Conservation (phyloP, 1,139 yeast genomes). For the Geotrichum cucujoidarum region DNA sequence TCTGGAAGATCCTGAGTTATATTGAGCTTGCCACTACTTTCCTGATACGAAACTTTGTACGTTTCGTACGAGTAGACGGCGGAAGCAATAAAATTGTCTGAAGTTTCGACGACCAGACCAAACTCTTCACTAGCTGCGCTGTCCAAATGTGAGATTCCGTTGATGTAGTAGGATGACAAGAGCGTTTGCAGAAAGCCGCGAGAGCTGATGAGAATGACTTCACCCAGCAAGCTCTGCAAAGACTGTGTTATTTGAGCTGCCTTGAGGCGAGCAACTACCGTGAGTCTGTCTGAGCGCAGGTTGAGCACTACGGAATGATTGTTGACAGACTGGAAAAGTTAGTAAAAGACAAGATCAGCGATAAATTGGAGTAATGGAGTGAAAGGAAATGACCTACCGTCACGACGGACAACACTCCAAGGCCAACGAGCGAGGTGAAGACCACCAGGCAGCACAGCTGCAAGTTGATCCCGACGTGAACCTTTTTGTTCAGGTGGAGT, state of each 20-base stretch:
- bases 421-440: conserved; percentile 64
- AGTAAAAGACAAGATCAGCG: not conserved
- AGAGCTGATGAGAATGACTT: conserved; percentile 37
- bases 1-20: conserved; percentile 21
- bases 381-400: conserved; percentile 41
- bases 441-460: conserved; percentile 73
- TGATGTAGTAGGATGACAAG: conserved; percentile 24
- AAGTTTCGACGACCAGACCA: conserved; percentile 25
- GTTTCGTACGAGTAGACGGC: conserved; percentile 25
- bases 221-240: conserved; percentile 58
- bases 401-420: conserved; percentile 65
- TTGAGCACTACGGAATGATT: conserved; percentile 59
- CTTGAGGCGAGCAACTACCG: conserved; percentile 74
- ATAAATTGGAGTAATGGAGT: conserved; percentile 7
- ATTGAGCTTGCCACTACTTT: conserved; percentile 18
- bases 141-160: conserved; percentile 19
- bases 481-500: conserved; percentile 4
- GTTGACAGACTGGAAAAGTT: conserved; percentile 41
- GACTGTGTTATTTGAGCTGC: conserved; percentile 74
- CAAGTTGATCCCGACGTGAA: conserved; percentile 38
- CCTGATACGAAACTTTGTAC: conserved; percentile 4
- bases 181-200: conserved; percentile 32
- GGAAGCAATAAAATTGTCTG: conserved; percentile 29
- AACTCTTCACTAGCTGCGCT: conserved; percentile 21
- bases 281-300: conserved; percentile 64